These are phyloP conservation scores for Populus ilicifolia DNA, from an alignment of 345 rosid species.

Conservation along the genomic window DNA sequence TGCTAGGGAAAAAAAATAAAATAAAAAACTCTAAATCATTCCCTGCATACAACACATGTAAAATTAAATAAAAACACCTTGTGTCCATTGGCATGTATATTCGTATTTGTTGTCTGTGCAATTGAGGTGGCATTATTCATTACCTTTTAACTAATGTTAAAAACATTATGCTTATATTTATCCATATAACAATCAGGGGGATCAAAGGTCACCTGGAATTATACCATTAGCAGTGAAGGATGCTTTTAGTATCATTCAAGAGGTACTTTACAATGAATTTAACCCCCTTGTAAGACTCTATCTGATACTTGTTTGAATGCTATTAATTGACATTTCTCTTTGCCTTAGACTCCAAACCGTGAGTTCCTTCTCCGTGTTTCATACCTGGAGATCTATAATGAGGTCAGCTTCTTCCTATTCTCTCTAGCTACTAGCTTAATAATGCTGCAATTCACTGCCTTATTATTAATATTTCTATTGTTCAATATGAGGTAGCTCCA, in stretches of 20 bases:
- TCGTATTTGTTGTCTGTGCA: not conserved
- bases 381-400: conserved; percentile 94
- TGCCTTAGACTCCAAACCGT: conserved; percentile 75
- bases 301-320: conserved; percentile 9
- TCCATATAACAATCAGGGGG: conserved; percentile 63
- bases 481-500: conserved; percentile 8
- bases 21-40: not conserved
- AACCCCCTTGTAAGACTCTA: not conserved
- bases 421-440: not conserved
- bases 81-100: not conserved
- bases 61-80: not conserved
- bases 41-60: not conserved
- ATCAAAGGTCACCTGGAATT: conserved; percentile 99
- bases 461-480: conserved; percentile 9
- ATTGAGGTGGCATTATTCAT: not conserved
- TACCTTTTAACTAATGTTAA: conserved; percentile 1
- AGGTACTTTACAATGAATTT: conserved; percentile 48
- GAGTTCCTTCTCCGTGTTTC: conserved; percentile 97
- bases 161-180: conserved; percentile 3
- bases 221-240: conserved; percentile 96
- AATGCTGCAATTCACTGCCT: conserved; percentile 3
- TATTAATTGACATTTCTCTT: conserved; percentile 16
- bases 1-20: too few relatives aligned
- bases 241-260: conserved; percentile 95
- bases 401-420: conserved; percentile 51